Conservation (phyloP, 805 yeast genomes). For the Jamesozyma spencerorum region DNA sequence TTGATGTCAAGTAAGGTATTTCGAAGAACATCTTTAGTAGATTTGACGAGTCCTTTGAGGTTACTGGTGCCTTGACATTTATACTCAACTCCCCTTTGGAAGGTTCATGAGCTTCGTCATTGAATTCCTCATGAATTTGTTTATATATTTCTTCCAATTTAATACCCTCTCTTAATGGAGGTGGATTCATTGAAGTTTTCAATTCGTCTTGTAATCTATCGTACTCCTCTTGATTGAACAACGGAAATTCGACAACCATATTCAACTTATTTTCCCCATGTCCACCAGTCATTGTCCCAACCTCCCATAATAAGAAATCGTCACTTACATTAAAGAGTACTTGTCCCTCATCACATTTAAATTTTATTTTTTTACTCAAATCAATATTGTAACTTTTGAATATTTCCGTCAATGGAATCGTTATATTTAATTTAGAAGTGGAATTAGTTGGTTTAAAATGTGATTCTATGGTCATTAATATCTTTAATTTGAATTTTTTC, state of each 20-base stretch:
- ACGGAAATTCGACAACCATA: conserved; percentile 47
- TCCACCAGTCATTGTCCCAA: conserved; percentile 46
- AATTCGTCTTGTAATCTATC: conserved; percentile 18
- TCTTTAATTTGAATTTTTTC: conserved; percentile 20
- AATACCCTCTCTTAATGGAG: conserved; percentile 29
- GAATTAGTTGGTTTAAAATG: conserved; percentile 30
- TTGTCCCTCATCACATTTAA: conserved; percentile 61
- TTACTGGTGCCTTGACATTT: neutral
- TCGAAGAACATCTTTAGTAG: conserved; percentile 47
- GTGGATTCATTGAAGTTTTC: conserved; percentile 31
- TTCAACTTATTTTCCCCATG: conserved; percentile 42
- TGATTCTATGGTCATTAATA: conserved; percentile 20
- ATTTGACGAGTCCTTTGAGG: conserved; percentile 1
- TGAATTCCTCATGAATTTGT: conserved; percentile 19
- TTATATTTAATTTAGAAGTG: conserved; percentile 27
- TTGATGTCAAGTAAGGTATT: conserved; percentile 53
- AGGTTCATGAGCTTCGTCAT: neutral
- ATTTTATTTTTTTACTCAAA: conserved; percentile 46
- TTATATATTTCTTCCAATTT: conserved; percentile 28
- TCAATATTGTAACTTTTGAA: conserved; percentile 35
- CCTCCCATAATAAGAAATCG: conserved; percentile 62
- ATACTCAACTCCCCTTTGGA: too few relatives aligned
- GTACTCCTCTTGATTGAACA: conserved; percentile 25
- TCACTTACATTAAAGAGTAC: conserved; percentile 65
- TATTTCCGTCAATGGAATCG: conserved; percentile 24